Evolutionary conservation across 179 eudicot genomes (phyloP), one percentile per base, ranked within the genome.

Genomic region (Corrigiola litoralis): DNA sequence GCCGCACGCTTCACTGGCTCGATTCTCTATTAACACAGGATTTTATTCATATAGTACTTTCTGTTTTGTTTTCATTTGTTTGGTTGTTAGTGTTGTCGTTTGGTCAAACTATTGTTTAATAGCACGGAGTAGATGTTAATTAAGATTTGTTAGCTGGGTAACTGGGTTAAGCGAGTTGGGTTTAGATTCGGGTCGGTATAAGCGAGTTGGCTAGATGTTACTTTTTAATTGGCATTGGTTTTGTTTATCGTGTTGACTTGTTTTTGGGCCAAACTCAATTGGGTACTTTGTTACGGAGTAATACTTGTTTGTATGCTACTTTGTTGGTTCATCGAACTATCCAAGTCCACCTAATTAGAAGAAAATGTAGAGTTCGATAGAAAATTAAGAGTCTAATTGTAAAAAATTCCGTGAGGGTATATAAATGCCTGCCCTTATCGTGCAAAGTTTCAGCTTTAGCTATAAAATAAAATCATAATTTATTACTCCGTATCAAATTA

Each of bases 41-140:
- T n/a, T 4, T 24, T 25, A 25, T 2, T 28, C 2, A 23, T 50
- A 50, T 2, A 2, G 2, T 5, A 4, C 24, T 64, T 4, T 36
- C 33, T 16, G 16, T 0, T 51, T 17, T 10, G 34, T 50, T 65
- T 51, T 18, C 13, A 34, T 64, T 63, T n/a, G 14, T 36, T 61
- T 42, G 8, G 63, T 38, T 58, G 33, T 11, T 24, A 42, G 2
- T 4, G 16, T 23, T 8, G n/a, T 20, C 38, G 4, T 54, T 54
- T 21, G 58, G 58, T 54, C 58, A 54, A 54, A 31, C 37, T 54
- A 54, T 54, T 54, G 38, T 54, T 54, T 54, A 54, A n/a, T 54
- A 8, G 6, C 32, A 31, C 23, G 38, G n/a, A n/a, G n/a, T n/a
- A n/a, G n/a, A n/a, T n/a, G n/a, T n/a, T n/a, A n/a, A n/a, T n/a